Conservation (phyloP, 768 basidiomycete genomes). For the Auriscalpium orientale region DNA sequence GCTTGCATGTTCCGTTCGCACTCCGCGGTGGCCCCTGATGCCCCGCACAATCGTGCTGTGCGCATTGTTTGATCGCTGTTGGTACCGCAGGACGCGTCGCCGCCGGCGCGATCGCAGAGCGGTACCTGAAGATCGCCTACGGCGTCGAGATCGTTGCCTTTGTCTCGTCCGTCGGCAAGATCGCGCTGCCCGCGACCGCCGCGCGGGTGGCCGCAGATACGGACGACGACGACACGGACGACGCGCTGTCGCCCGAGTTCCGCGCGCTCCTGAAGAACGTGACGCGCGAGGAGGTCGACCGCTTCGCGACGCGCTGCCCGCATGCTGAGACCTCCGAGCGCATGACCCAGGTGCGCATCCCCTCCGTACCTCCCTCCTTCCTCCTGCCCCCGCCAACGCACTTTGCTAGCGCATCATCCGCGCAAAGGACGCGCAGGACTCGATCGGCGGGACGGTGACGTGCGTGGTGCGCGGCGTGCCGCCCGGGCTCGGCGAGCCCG, state of each 20-base stretch:
- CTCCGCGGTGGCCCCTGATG: not conserved
- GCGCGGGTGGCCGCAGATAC: slow-evolving; percentile 34
- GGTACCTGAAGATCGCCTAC: slow-evolving; percentile 79
- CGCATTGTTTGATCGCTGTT: not conserved
- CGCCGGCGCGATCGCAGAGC: slow-evolving; percentile 96
- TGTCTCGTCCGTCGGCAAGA: slow-evolving; percentile 92
- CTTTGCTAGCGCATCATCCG: slow-evolving; percentile 75
- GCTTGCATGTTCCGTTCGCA: not conserved
- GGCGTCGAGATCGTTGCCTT: slow-evolving; percentile 96
- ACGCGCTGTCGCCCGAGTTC: slow-evolving; percentile 80
- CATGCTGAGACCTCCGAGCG: slow-evolving; percentile 80
- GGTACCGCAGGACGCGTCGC: slow-evolving; percentile 74
- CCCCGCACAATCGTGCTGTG: not conserved
- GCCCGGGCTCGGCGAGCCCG: slow-evolving; percentile 90
- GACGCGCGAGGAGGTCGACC: slow-evolving; percentile 84
- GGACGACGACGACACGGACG: slow-evolving; percentile 56
- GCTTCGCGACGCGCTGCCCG: slow-evolving; percentile 82
- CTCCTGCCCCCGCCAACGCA: slow-evolving; percentile 1
- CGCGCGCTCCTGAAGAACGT: slow-evolving; percentile 68
- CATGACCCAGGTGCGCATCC: slow-evolving; percentile 72
- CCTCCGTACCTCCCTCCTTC: not conserved
- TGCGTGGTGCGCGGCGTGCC: slow-evolving; percentile 92
- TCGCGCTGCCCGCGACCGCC: slow-evolving; percentile 60
- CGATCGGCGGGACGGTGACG: slow-evolving; percentile 96
- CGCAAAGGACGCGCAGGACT: slow-evolving; percentile 86